Evolutionary conservation across 257 asterid species (phyloP), one percentile per base, ranked within the genome.

Genomic region (Solanum clarkiae): DNA sequence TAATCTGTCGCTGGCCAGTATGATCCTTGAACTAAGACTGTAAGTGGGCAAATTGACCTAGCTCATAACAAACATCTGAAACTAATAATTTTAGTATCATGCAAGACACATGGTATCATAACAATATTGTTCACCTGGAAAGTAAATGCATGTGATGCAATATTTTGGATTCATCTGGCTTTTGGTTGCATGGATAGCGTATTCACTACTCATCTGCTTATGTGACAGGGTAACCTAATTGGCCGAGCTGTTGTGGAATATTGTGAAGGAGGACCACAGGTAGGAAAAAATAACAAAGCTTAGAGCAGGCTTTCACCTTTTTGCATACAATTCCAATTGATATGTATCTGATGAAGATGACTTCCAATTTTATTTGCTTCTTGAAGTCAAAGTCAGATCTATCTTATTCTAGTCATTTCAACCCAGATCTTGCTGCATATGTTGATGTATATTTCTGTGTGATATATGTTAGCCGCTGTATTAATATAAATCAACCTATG

Each of bases 231-330:
- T 24, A 96, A 95, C 91, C 85, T 96, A 87, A 96, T 95, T 29
- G 99, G 98, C 75, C 91, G 99, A 88, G 98, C 94, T 62, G 96
- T 96, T 84, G 93, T 96, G 88, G 95, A 96, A 89, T 88, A 90
- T 82, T 96, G 99, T 55, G 98, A 93, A 60, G 98, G 97, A 68
- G 98, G 92, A 88, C 98, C 98, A 86, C 98, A 96, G 11, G 98
- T 96, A 94, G 89, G 97, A 29, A 5, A 42, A 86, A 84, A 15
- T 32, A 32, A 32, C 36, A 75, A 51, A 16, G 6, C 74, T 81
- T 53, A 10, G 12, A 26, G 71, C n/a, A 71, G 42, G 75, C 83
- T 82, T 84, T 20, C 62, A 20, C 75, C 13, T 18, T 7, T 87
- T 60, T 62, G 15, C 83, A 8, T 79, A 18, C 32, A 79, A 53